Evolutionary conservation across 2,329 filamentous ascomycete species (phyloP).

Genomic region (Xylariaceae sp.): DNA sequence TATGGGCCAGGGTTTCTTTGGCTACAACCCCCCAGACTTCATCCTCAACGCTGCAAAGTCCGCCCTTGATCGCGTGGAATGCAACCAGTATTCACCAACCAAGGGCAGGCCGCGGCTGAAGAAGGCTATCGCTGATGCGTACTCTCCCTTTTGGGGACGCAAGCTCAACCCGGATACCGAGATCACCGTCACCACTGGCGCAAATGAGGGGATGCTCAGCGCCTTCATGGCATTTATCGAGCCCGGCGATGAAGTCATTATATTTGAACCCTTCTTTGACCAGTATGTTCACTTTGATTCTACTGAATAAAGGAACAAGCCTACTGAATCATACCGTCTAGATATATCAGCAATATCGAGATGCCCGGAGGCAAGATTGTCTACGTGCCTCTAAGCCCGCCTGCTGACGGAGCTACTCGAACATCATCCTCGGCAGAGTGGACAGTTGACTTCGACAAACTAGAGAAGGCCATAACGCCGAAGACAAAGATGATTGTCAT

Average conservation of each 20-base stretch:
- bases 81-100: slow-evolving; percentile 97
- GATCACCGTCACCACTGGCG: slow-evolving; percentile 89
- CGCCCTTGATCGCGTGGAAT: slow-evolving; percentile 85
- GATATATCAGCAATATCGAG: slow-evolving; percentile 95
- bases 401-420: slow-evolving; percentile 69
- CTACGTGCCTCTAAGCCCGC: slow-evolving; percentile 92
- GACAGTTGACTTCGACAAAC: slow-evolving; percentile 77
- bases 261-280: slow-evolving; percentile 98
- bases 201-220: slow-evolving; percentile 89
- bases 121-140: slow-evolving; percentile 90
- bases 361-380: slow-evolving; percentile 95
- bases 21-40: slow-evolving; percentile 91
- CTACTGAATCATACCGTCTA: slow-evolving; percentile 22
- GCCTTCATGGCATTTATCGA: slow-evolving; percentile 98
- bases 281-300: slow-evolving; percentile 52
- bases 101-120: slow-evolving; percentile 87
- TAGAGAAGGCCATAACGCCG: slow-evolving; percentile 76
- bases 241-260: slow-evolving; percentile 89
- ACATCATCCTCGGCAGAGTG: slow-evolving; percentile 86
- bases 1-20: slow-evolving; percentile 70
- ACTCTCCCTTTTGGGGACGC: slow-evolving; percentile 83
- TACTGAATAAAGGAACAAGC: slow-evolving; percentile 4
- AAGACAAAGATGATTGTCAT: slow-evolving; percentile 95
- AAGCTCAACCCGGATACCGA: slow-evolving; percentile 83
- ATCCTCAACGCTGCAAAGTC: slow-evolving; percentile 88